These are phyloP conservation scores for Colletotrichum gigasporum DNA, from an alignment of 2,329 filamentous ascomycete genomes.

Conservation along the genomic window DNA sequence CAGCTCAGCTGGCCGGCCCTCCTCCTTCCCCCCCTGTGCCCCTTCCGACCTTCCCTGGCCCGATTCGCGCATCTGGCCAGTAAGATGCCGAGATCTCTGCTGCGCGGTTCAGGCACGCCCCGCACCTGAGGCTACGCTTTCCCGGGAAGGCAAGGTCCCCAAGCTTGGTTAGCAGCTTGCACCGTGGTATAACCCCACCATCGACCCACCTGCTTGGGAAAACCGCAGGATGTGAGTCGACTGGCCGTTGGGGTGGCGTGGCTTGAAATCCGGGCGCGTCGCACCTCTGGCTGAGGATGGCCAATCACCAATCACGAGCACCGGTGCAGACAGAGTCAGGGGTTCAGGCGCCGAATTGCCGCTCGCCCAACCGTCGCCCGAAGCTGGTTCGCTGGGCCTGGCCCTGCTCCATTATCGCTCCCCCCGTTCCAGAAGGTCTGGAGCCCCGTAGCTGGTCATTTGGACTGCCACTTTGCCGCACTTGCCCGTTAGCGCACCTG, in stretches of 20 bases:
- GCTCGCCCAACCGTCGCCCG: neutral
- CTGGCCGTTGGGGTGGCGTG: constrained; percentile 1
- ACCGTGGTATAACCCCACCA: neutral
- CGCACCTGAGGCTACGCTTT: constrained; percentile 14
- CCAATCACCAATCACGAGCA: neutral
- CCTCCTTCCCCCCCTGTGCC: neutral
- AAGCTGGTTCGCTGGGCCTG: neutral
- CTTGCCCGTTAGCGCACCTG: too few relatives aligned
- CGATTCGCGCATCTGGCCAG: neutral
- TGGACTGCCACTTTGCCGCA: too few relatives aligned
- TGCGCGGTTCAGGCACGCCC: too few relatives aligned
- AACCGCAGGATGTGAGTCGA: neutral
- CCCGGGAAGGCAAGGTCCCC: too few relatives aligned
- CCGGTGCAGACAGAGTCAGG: neutral
- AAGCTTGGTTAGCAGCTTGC: neutral
- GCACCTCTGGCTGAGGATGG: neutral
- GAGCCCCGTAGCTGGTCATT: too few relatives aligned
- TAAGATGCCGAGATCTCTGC: neutral
- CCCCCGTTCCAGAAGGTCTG: constrained; percentile 24
- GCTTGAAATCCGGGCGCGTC: constrained; percentile 12
- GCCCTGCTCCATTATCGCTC: neutral
- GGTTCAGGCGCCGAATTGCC: constrained; percentile 12
- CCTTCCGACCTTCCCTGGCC: neutral
- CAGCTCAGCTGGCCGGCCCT: too few relatives aligned
- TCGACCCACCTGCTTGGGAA: constrained; percentile 8